These are phyloP conservation scores for Botryobasidium botryosum DNA, from an alignment of 768 basidiomycete genomes.

Conservation along the genomic window DNA sequence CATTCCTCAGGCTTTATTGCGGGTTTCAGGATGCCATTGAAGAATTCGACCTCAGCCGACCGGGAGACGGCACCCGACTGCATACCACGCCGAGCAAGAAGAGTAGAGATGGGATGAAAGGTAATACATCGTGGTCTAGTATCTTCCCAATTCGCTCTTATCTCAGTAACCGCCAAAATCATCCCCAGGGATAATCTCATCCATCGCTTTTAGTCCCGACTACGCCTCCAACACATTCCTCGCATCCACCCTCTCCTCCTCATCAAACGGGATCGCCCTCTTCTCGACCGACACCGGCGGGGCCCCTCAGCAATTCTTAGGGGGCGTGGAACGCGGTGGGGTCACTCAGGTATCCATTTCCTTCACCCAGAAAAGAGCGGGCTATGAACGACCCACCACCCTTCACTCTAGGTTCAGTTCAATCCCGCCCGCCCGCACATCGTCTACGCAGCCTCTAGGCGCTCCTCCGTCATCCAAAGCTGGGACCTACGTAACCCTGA, in stretches of 20 bases:
- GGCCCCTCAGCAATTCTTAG: conserved; percentile 43
- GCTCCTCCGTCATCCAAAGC: conserved; percentile 40
- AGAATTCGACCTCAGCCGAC: conserved; percentile 56
- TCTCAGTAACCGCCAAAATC: background rate
- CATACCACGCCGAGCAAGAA: conserved; percentile 57
- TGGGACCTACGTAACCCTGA: conserved; percentile 62
- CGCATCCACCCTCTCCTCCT: conserved; percentile 48
- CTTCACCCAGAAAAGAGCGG: conserved; percentile 4
- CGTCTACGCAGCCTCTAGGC: conserved; percentile 65
- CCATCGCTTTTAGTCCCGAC: conserved; percentile 60
- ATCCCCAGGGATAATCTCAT: conserved; percentile 61
- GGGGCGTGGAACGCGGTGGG: conserved; percentile 32
- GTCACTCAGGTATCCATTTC: conserved; percentile 36
- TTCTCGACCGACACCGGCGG: conserved; percentile 43
- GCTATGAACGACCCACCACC: no score
- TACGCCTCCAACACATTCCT: conserved; percentile 45
- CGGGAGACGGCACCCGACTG: conserved; percentile 57
- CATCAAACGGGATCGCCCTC: conserved; percentile 40
- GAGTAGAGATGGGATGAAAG: conserved; percentile 76
- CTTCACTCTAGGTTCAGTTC: conserved; percentile 49
- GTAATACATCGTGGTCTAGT: conserved; percentile 23
- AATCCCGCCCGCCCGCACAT: conserved; percentile 54
- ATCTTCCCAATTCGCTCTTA: background rate
- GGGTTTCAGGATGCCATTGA: conserved; percentile 78
- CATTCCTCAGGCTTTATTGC: conserved; percentile 71